A percentile compares a stretch with the other conserved stretches of the same genome.
phyloP scores from a whole-genome alignment of 768 basidiomycete species.

The Kwoniella dendrophila region DNA sequence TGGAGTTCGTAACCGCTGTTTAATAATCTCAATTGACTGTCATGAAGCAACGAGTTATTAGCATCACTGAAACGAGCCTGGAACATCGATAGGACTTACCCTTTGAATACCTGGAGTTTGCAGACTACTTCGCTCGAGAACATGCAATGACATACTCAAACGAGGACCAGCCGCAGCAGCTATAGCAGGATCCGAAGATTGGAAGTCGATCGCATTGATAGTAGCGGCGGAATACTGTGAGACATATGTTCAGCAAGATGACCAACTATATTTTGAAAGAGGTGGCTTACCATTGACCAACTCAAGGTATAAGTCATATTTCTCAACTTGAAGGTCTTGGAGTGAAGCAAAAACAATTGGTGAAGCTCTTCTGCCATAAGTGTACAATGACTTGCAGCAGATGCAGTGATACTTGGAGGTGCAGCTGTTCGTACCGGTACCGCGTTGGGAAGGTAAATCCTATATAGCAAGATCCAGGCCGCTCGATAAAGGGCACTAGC shows the following conservation, averaged over 20 bases:
- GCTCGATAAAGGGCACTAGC: conserved; percentile 32
- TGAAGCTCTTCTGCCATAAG: conserved; percentile 32
- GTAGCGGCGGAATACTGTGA: conserved; percentile 31
- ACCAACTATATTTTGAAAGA: background rate
- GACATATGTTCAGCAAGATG: background rate
- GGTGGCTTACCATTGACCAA: conserved; percentile 31
- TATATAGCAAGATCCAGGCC: conserved; percentile 31
- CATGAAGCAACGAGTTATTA: background rate
- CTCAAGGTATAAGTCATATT: conserved; percentile 31
- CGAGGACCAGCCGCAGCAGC: conserved; percentile 21
- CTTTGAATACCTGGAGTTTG: conserved; percentile 27
- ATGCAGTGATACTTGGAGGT: background rate
- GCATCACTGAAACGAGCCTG: background rate
- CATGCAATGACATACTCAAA: conserved; percentile 23
- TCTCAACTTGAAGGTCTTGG: conserved; percentile 28
- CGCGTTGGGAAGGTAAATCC: conserved; percentile 29
- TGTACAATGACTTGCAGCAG: conserved; percentile 18
- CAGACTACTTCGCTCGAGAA: conserved; percentile 25
- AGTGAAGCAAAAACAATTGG: conserved; percentile 24
- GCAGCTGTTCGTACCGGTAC: conserved; percentile 13
- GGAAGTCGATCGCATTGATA: conserved; percentile 36
- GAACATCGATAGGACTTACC: conserved; percentile 10
- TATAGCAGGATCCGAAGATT: conserved; percentile 10
- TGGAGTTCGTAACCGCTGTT: conserved; percentile 22
- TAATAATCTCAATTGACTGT: conserved; percentile 37